Evolutionary conservation across 805 yeast species (phyloP).

Genomic region (Candida montana): DNA sequence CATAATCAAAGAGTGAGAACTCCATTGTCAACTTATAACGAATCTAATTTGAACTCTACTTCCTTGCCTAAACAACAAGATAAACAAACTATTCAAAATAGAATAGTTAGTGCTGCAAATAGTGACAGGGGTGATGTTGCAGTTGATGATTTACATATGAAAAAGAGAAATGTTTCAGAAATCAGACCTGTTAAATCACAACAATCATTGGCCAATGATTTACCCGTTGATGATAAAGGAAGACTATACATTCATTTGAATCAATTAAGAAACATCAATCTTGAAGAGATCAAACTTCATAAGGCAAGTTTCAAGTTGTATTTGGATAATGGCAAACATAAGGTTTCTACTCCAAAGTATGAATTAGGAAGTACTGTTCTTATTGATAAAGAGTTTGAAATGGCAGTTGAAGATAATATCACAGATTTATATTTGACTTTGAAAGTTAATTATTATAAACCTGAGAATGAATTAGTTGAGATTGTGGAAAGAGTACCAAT

Average conservation of each 20-base stretch:
- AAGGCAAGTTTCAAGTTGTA: conserved; percentile 41
- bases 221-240: conserved; percentile 39
- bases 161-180: conserved; percentile 4
- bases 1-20: conserved; percentile 11
- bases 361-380: conserved; percentile 27
- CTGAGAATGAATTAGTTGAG: conserved; percentile 47
- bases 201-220: conserved; percentile 10
- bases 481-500: conserved; percentile 52
- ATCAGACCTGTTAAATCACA: conserved; percentile 2
- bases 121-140: conserved; percentile 11
- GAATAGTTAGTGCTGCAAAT: conserved; percentile 13
- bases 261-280: conserved; percentile 38
- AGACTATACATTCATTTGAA: conserved; percentile 41
- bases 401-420: conserved; percentile 49
- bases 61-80: background rate
- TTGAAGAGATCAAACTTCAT: conserved; percentile 41
- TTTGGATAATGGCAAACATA: conserved; percentile 75
- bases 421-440: conserved; percentile 67
- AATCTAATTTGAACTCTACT: conserved; percentile 10
- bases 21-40: conserved; percentile 17
- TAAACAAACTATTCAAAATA: background rate
- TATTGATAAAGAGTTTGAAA: conserved; percentile 74
- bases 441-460: conserved; percentile 52
- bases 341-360: conserved; percentile 57
- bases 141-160: background rate